A percentile compares a stretch with the other conserved stretches of the same genome.
phyloP scores from a whole-genome alignment of 169 alveolate species.

The Plasmodium yoelii region DNA sequence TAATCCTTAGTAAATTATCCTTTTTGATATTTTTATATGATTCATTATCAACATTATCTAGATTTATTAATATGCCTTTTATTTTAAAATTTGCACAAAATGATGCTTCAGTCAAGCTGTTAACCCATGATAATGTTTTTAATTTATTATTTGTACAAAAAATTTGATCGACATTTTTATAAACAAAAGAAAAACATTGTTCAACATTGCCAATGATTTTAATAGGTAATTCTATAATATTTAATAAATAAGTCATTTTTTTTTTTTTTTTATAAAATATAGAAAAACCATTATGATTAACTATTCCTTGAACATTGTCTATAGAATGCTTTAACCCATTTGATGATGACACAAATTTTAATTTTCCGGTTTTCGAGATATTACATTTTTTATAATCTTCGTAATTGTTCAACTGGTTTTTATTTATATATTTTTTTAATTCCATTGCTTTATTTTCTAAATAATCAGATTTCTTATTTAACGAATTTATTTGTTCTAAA shows the following conservation, averaged over 20 bases:
- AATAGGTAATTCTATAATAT: constrained; percentile 60
- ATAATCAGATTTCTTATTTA: constrained; percentile 55
- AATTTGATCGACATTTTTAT: constrained; percentile 66
- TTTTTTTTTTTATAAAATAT: constrained; percentile 69
- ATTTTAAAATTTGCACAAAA: constrained; percentile 42
- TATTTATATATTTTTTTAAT: constrained; percentile 34
- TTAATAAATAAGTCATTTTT: constrained; percentile 59
- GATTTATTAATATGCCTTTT: constrained; percentile 37
- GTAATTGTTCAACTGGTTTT: not conserved
- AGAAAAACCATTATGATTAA: constrained; percentile 55
- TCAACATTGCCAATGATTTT: constrained; percentile 66
- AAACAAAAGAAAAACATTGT: constrained; percentile 49
- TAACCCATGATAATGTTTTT: constrained; percentile 54
- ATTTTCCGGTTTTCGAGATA: constrained; percentile 50
- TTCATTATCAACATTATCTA: constrained; percentile 24
- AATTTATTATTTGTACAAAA: constrained; percentile 58
- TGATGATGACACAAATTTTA: constrained; percentile 57
- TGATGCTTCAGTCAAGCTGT: constrained; percentile 61
- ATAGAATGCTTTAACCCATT: constrained; percentile 70
- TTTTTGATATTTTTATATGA: constrained; percentile 10
- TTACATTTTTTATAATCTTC: constrained; percentile 39
- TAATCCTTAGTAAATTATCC: constrained; percentile 27
- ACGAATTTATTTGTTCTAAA: constrained; percentile 56
- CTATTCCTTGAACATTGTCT: constrained; percentile 47
- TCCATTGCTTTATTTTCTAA: constrained; percentile 59